Base-by-base conservation (phyloP, 1,139 yeast species). In the Blastobotrys malaysiensis region DNA sequence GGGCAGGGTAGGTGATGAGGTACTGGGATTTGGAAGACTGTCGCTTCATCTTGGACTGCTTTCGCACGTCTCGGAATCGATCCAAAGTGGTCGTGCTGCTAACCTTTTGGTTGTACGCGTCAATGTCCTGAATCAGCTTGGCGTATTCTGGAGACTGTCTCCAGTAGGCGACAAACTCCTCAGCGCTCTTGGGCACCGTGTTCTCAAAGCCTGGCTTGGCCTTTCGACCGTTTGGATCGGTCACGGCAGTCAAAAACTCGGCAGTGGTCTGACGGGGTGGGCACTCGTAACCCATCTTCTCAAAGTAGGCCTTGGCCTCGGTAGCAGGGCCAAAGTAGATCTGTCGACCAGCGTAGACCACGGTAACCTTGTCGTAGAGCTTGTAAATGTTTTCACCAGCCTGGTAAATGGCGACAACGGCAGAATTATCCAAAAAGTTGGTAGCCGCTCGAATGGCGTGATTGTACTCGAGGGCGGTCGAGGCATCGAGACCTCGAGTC, bases 401-500 rank as follows among this genome's bases (percentile, higher is more conserved):
- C 70, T 84, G 89, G 66, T 84, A 83, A 58, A 78, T 75, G 19
- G 73, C 71, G 51, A 83, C 83, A 54, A 84, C 71, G 3, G 86
- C 83, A 22, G 86, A 78, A 51, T 77, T 75, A 55, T 76, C 75
- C 67, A 81, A 69, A 64, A 83, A 69, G 59, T 78, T 79, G 14
- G 88, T 82, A 18, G 82, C 76, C 1, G 84, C 77, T 66, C 86
- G 79, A 47, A 84, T 75, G 52, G 86, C 85, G 65, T 77, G 79
- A 51, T 86, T 80, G 64, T 78, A 84, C 64, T 83, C 88, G 61
- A 84, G 75, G 22, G 89, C 89, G 19, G 89, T 83, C 7, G 88
- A 81, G 20, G 89, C 83, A 72, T 84, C 89, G 57, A 84, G 74
- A 66, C 89, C 89, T 70, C 88, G 76, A n/a, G 89, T 84, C n/a